Evolutionary conservation across 805 yeast species (phyloP), one percentile per base, ranked within the genome.

Genomic region (Jamesozyma lodderae): DNA sequence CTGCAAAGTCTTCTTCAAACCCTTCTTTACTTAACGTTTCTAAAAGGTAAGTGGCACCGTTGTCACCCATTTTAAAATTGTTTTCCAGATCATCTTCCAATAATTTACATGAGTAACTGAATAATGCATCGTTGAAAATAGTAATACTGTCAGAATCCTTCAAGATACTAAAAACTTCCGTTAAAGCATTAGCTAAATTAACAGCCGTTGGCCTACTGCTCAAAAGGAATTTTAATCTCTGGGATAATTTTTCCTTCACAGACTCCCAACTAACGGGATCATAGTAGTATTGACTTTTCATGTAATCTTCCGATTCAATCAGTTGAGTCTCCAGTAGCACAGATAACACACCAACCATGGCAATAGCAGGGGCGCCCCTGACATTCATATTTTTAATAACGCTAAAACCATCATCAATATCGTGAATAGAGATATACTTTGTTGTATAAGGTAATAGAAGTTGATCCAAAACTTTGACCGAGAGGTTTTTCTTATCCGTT

Each of bases 351-450:
- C 95, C 97, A 2, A 90, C 96, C 41, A 90, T 84, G 44, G 96
- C 96, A 55, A 90, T 90, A 1, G 97, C 97, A 0, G 98, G 98
- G 0, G 98, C 98, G 27, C 98, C 98, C 57, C 98, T 72, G 4
- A 94, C 96, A 52, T 84, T 87, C 98, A 90, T 90, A 41, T 69
- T 69, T 54, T 77, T 79, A 59, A 90, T 90, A n/a, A 83, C 94
- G 15, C 70, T 69, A 60, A 65, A 85, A 3, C 94, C 96, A 57
- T 81, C 87, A 33, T 79, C 79, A 36, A 84, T 76, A 14, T 75
- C 64, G 27, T 64, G 47, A 41, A 90, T 73, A 1, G 68, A 56
- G 16, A 88, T 64, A 59, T 85, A 90, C 35, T 66, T 69, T 1
- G 94, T 75, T 37, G 79, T 70, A 48, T 84, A 86, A 0, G 98